Conservation (phyloP, 176 grass and related monocot species). For the Oropetium thomaeum region DNA sequence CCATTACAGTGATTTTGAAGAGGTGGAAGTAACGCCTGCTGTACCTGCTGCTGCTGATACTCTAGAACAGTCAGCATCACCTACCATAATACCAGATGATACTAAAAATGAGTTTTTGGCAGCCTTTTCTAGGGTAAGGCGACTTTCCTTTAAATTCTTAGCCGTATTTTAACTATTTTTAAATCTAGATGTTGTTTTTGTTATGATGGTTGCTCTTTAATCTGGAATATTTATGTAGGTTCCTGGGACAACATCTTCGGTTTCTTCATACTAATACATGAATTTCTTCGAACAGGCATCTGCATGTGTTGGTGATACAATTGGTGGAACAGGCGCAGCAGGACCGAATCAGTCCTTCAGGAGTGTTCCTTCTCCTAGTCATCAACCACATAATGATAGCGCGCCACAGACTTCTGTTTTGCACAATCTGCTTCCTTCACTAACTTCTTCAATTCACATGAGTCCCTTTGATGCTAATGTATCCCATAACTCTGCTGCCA, state of each 20-base stretch:
- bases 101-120: constrained; percentile 19
- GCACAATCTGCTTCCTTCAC: constrained; percentile 26
- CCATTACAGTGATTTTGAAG: constrained; percentile 50
- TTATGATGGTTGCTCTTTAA: constrained; percentile 5
- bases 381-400: constrained; percentile 23
- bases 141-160: background rate
- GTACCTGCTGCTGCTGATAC: constrained; percentile 36
- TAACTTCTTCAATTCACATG: constrained; percentile 29
- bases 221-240: background rate
- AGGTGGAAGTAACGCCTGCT: constrained; percentile 44
- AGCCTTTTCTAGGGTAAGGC: constrained; percentile 32
- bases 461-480: constrained; percentile 33
- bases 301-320: constrained; percentile 22
- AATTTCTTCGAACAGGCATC: constrained; percentile 40
- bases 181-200: background rate
- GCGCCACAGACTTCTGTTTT: constrained; percentile 26
- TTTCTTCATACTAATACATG: background rate
- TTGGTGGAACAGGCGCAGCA: constrained; percentile 7
- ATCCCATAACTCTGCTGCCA: constrained; percentile 25
- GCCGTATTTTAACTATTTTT: background rate
- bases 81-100: constrained; percentile 4
- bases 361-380: constrained; percentile 30
- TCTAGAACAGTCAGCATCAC: constrained; percentile 29
- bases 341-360: constrained; percentile 15
- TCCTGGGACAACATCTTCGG: background rate